Evolutionary conservation across 805 yeast genomes (phyloP), one percentile per base, ranked within the genome.

Genomic region (Ogataea angusta): DNA sequence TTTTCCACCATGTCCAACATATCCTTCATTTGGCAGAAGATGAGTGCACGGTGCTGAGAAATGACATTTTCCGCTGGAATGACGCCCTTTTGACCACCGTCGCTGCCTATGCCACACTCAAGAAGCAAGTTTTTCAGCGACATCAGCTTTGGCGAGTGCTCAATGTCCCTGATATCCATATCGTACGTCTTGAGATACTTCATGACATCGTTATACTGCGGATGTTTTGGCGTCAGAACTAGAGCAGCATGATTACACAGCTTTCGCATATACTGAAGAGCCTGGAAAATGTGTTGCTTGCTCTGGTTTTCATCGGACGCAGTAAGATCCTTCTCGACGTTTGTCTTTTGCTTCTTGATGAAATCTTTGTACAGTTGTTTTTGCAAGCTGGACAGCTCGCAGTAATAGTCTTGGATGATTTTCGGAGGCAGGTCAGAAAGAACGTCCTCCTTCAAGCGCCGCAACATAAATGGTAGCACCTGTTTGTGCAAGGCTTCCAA

Each of bases 1-100:
- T 82, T 80, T 63, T 95, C 99, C 29, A 95, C 96, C 72, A 93
- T 85, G 57, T 93, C 97, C 50, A 93, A 72, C 99, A 93, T 93
- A 57, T 93, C 99, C 58, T 91, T 93, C 67, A 93, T 75, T 62
- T 93, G 99, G 65, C 97, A 93, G 63, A 93, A 93, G 34, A 93
- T 82, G 53, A 93, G 73, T 1, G 95, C 99, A 42, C 99, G 76
- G 63, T 93, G 99, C 59, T 89, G 97, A 26, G 95, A 83, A 51
- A 91, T 91, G 2, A 81, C 80, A 41, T 72, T 79, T 4, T 73
- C 68, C 0, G 72, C 51, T 1, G 57, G 47, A 4, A 56, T 40
- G 17, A 40, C 15, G 8, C 52, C 58, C 18, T 53, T 53, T 5
- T 51, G 45, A 19, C 48, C 37, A 36, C 65, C 59, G 22, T 54